Evolutionary conservation across 1,284 basidiomycete species (phyloP), one percentile per base, ranked within the genome.

Genomic region (Ceratorhiza oryzae-sativae): DNA sequence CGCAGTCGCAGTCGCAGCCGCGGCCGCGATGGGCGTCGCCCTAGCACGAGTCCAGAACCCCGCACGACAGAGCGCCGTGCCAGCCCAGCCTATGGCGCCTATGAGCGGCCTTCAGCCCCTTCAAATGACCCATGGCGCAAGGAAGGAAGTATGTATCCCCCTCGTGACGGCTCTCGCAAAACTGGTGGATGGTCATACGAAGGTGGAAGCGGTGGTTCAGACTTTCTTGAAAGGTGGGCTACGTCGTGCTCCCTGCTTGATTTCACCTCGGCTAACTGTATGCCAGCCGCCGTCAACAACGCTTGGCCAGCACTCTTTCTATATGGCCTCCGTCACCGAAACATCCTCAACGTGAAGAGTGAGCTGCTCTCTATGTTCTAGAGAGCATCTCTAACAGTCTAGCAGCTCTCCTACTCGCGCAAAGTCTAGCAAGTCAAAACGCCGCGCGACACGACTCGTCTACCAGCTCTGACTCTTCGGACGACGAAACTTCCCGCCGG

Each of bases 261-360:
- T 23, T 48, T 76, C 0, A 10, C 15, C 15, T 25, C 45, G 46
- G 49, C 72, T n/a, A n/a, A n/a, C n/a, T n/a, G n/a, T n/a, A n/a
- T n/a, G 76, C 27, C 71, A 96, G 95, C 77, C 93, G 95, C 27
- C 85, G 93, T 63, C 79, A 84, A 72, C 88, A 94, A 78, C 84
- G 95, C 65, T 89, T 91, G 74, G 83, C 78, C 1, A 88, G 82
- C 12, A 85, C 84, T 4, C 79, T 91, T 1, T 86, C 86, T 75
- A 85, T 95, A 60, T 97, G 95, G 95, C 95, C 95, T 0, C 81
- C 87, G 1, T 96, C 94, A 2, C 95, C 95, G 0, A 90, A 90
- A 76, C 86, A 84, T 30, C 86, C 87, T 65, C 80, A 84, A 62
- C 84, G 87, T 32, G 80, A 82, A 71, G 75, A 86, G 90, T 93